phyloP scores from a whole-genome alignment of 805 yeast genomes.

The Kurtzmaniella cleridarum region DNA sequence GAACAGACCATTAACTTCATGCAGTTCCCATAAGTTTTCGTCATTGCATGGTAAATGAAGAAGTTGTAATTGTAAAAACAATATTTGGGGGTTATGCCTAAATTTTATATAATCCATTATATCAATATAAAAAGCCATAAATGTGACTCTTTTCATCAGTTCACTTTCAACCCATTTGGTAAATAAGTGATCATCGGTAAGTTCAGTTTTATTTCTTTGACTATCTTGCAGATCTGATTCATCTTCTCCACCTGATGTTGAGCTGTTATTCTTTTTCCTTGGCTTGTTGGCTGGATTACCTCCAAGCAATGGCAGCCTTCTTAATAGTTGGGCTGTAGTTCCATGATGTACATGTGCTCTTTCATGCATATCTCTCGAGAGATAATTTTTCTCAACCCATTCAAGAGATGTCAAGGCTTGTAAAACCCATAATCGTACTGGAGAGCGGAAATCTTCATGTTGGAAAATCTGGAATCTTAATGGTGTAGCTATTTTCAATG shows the following conservation, averaged over 20 bases:
- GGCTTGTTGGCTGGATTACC: constrained; percentile 50
- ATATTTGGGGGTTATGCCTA: constrained; percentile 56
- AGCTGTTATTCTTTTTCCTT: constrained; percentile 16
- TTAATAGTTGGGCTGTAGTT: constrained; percentile 69
- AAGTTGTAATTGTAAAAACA: constrained; percentile 34
- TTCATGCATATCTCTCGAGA: constrained; percentile 68
- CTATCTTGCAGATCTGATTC: constrained; percentile 20
- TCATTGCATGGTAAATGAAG: constrained; percentile 39
- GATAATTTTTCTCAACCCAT: constrained; percentile 70
- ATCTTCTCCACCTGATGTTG: constrained; percentile 30
- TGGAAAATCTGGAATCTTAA: constrained; percentile 67
- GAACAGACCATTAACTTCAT: constrained; percentile 35
- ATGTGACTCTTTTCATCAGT: constrained; percentile 69
- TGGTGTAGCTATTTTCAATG: constrained; percentile 48
- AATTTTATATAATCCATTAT: constrained; percentile 72
- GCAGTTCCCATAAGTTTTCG: constrained; percentile 33
- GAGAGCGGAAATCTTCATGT: constrained; percentile 68
- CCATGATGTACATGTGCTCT: constrained; percentile 85
- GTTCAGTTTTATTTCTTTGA: constrained; percentile 10
- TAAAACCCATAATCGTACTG: constrained; percentile 69
- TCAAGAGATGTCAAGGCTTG: constrained; percentile 74
- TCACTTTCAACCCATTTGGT: constrained; percentile 79
- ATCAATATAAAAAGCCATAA: constrained; percentile 78
- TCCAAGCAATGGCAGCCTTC: constrained; percentile 73
- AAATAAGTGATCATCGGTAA: constrained; percentile 31